phyloP scores from a whole-genome alignment of 805 yeast genomes.

The Yarrowia keelungensis region DNA sequence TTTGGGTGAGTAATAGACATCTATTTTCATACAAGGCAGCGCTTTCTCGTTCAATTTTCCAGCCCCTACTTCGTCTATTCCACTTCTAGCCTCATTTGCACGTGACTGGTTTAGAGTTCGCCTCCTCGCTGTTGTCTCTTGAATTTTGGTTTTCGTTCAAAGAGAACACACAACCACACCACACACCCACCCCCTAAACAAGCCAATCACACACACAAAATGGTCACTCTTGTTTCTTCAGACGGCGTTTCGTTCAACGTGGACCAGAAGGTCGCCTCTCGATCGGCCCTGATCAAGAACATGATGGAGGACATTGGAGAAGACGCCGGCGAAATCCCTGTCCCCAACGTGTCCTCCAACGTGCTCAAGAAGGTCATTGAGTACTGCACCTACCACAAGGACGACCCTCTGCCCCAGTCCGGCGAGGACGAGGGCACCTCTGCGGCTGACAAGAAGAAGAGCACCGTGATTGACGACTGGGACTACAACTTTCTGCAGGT shows the following conservation, averaged over 20 bases:
- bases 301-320: slow-evolving; percentile 70
- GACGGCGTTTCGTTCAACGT: slow-evolving; percentile 63
- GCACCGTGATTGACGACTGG: slow-evolving; percentile 93
- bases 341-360: slow-evolving; percentile 82
- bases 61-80: too few relatives aligned
- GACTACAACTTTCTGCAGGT: slow-evolving; percentile 92
- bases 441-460: slow-evolving; percentile 67
- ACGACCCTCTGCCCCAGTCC: slow-evolving; percentile 68
- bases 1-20: too few relatives aligned
- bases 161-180: neutral
- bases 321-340: slow-evolving; percentile 75
- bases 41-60: too few relatives aligned
- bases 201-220: slow-evolving; percentile 32
- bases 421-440: slow-evolving; percentile 62
- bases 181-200: neutral
- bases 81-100: too few relatives aligned
- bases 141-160: too few relatives aligned
- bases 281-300: slow-evolving; percentile 83
- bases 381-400: slow-evolving; percentile 93
- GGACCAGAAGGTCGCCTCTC: slow-evolving; percentile 76
- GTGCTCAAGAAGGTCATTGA: slow-evolving; percentile 87
- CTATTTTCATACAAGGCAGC: too few relatives aligned
- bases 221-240: slow-evolving; percentile 64
- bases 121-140: too few relatives aligned
- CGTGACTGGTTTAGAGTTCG: too few relatives aligned